Evolutionary conservation across 2,329 filamentous ascomycete species (phyloP).

Genomic region (Thermoascus crustaceus): DNA sequence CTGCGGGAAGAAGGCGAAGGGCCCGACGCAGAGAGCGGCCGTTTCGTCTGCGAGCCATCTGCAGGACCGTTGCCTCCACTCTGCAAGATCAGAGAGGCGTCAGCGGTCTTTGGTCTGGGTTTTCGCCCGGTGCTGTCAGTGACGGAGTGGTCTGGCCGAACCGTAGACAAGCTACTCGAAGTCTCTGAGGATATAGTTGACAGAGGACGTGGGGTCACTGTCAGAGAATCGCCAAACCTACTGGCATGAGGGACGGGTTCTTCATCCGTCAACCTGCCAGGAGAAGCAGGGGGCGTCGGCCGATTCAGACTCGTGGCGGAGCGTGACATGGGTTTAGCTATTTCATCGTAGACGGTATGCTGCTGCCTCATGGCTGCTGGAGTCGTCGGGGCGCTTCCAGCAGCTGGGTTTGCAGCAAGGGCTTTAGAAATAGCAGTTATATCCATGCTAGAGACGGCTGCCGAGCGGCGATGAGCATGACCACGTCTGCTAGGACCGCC

Average conservation of each 20-base stretch:
- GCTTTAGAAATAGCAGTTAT: conserved; percentile 49
- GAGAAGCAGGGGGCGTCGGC: conserved; percentile 27
- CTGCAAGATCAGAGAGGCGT: conserved; percentile 28
- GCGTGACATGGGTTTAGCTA: conserved; percentile 25
- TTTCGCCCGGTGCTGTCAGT: conserved; percentile 46
- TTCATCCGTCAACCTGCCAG: conserved; percentile 11
- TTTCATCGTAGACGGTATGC: conserved; percentile 19
- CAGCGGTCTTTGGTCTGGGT: conserved; percentile 38
- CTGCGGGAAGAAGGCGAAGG: conserved; percentile 15
- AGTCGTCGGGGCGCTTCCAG: conserved; percentile 52
- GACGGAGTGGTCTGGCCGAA: conserved; percentile 59
- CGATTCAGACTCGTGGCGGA: conserved; percentile 23
- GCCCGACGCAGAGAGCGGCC: conserved; percentile 34
- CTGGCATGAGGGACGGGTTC: conserved; percentile 5
- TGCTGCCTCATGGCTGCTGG: conserved; percentile 35
- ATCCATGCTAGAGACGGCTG: conserved; percentile 75
- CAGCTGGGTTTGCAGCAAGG: conserved; percentile 33
- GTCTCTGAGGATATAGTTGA: conserved; percentile 81
- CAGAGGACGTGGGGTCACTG: conserved; percentile 65
- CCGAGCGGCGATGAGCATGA: conserved; percentile 73
- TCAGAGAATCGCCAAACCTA: conserved; percentile 10
- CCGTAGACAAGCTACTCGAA: conserved; percentile 63
- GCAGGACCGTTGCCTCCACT: conserved; percentile 10
- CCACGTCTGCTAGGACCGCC: conserved; percentile 53
- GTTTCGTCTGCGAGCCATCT: conserved; percentile 22